Evolutionary conservation across 2,329 filamentous ascomycete species (phyloP).

Genomic region (Apiospora marii): DNA sequence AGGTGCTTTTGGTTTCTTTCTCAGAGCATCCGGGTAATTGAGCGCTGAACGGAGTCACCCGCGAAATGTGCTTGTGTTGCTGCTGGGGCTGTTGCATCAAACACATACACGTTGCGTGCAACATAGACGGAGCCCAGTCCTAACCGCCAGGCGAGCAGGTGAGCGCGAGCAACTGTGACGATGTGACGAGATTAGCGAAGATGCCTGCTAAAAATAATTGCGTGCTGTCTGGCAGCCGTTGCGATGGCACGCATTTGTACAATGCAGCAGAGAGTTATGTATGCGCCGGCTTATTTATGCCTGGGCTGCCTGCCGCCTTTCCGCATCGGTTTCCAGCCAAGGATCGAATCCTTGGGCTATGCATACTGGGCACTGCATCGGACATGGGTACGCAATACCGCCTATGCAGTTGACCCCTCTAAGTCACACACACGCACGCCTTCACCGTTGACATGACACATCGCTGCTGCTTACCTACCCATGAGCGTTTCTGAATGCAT

Average conservation of each 20-base stretch:
- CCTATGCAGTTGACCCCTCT: slow-evolving; percentile 18
- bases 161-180: slow-evolving; percentile 9
- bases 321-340: slow-evolving; percentile 9
- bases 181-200: slow-evolving; percentile 20
- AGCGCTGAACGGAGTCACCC: background rate
- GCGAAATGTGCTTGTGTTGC: background rate
- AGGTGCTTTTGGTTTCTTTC: background rate
- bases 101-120: background rate
- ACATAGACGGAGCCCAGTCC: background rate
- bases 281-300: background rate
- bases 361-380: slow-evolving; percentile 14
- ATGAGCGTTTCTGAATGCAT: background rate
- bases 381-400: slow-evolving; percentile 19
- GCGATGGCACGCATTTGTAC: background rate
- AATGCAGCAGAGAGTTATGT: background rate
- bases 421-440: slow-evolving; percentile 17
- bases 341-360: slow-evolving; percentile 15
- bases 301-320: background rate
- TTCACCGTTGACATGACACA: slow-evolving; percentile 19
- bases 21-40: background rate
- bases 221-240: background rate
- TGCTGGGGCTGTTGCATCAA: background rate
- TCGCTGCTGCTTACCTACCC: background rate
- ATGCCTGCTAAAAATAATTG: slow-evolving; percentile 18
- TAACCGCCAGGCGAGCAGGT: slow-evolving; percentile 5